phyloP scores from a whole-genome alignment of 352 stramenopile genomes.

The Phytophthora europaea region DNA sequence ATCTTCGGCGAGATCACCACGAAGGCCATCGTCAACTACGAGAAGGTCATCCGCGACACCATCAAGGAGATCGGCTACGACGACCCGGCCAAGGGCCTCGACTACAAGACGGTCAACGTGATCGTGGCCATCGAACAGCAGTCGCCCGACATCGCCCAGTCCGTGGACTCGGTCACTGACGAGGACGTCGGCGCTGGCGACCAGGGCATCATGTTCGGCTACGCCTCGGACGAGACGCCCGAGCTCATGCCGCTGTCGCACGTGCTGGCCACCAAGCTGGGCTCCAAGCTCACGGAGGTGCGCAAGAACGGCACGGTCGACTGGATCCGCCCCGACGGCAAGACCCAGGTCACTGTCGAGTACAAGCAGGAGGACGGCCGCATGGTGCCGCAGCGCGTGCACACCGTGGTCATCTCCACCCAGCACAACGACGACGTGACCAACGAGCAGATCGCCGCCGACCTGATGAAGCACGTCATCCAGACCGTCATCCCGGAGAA shows the following conservation, averaged over 20 bases:
- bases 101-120: conserved; percentile 99
- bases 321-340: conserved; percentile 99
- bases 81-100: conserved; percentile 98
- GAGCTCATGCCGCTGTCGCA: conserved; percentile 99
- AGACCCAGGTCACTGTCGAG: conserved; percentile 99
- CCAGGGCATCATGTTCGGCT: conserved; percentile 96
- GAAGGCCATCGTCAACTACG: conserved; percentile 99
- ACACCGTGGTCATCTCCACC: conserved; percentile 99
- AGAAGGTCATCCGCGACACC: conserved; percentile 99
- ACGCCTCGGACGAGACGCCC: conserved; percentile 98
- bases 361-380: conserved; percentile 97
- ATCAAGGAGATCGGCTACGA: conserved; percentile 99
- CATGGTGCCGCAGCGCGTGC: conserved; percentile 97
- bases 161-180: conserved; percentile 97
- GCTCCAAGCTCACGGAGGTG: conserved; percentile 97
- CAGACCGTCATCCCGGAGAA: conserved; percentile 98
- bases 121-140: conserved; percentile 99
- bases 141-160: conserved; percentile 99
- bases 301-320: conserved; percentile 98
- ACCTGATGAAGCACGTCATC: conserved; percentile 99
- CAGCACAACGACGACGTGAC: conserved; percentile 99
- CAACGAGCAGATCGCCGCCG: conserved; percentile 98
- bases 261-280: conserved; percentile 97
- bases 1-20: conserved; percentile 99
- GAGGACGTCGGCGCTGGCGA: conserved; percentile 99